A percentile compares a stretch with the other conserved stretches of the same genome.
phyloP scores from a whole-genome alignment of 108 stramenopile genomes.

The Fragilariopsis cylindrus region DNA sequence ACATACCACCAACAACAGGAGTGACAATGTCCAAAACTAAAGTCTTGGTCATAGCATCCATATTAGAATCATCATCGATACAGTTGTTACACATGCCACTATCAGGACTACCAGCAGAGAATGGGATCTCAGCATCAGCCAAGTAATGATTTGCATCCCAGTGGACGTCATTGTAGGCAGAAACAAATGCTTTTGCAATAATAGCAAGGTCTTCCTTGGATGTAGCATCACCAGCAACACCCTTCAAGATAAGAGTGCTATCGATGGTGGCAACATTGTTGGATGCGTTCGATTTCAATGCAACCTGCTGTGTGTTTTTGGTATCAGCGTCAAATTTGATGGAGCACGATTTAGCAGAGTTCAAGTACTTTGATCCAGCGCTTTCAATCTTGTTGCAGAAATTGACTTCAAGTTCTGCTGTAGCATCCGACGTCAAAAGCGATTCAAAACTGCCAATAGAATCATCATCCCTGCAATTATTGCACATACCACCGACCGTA shows the following conservation, averaged over 20 bases:
- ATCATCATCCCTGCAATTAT: slow-evolving; percentile 8
- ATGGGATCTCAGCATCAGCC: slow-evolving; percentile 19
- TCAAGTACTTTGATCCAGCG: slow-evolving; percentile 4
- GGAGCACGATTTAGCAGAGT: slow-evolving; percentile 4
- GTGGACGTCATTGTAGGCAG: slow-evolving; percentile 23
- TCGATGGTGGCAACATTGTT: slow-evolving; percentile 9
- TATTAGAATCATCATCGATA: slow-evolving; percentile 2
- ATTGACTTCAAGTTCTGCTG: slow-evolving; percentile 15
- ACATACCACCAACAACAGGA: neutral
- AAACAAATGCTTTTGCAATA: slow-evolving; percentile 17
- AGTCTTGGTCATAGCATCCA: slow-evolving; percentile 10
- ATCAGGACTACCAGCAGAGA: slow-evolving; percentile 6
- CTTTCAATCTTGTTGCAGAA: slow-evolving; percentile 1
- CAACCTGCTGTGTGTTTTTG: neutral
- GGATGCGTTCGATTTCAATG: neutral
- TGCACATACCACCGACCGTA: slow-evolving; percentile 9
- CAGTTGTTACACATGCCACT: slow-evolving; percentile 1
- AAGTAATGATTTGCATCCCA: slow-evolving; percentile 12
- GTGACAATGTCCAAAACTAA: slow-evolving; percentile 21
- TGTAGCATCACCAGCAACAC: neutral
- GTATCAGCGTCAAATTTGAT: neutral
- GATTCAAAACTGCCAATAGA: slow-evolving; percentile 1
- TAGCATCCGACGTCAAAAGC: slow-evolving; percentile 15
- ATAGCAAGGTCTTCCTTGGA: slow-evolving; percentile 18
- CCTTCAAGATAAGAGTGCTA: slow-evolving; percentile 15